Evolutionary conservation across 805 yeast genomes (phyloP), one percentile per base, ranked within the genome.

Genomic region (Wickerhamomyces bovis): DNA sequence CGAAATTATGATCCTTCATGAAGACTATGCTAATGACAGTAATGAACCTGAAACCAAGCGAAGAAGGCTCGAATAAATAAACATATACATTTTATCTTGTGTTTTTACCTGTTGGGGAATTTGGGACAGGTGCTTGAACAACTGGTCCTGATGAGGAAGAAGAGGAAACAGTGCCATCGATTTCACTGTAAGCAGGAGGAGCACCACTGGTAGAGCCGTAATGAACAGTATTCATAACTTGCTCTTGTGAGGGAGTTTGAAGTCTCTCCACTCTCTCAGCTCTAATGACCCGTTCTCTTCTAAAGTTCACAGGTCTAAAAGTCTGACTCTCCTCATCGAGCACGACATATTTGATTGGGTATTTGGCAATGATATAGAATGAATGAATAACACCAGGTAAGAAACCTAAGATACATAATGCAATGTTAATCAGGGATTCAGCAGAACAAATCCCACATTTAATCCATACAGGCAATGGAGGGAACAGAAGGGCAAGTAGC

Each of bases 331-430:
- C 68, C 20, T 54, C 65, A 42, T 62, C 64, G 11, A 33, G 36
- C 18, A 33, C 36, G 3, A 33, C 36, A 33, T 33, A 33, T n/a
- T 5, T 26, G n/a, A 54, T 38, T 10, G 95, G 95, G 60, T 84
- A 84, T 55, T 77, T 72, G 46, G 88, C 79, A 46, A 87, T 85
- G 57, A 87, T 83, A 64, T 85, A 87, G 78, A 87, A 82, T 38
- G 83, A 69, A 58, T 87, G 95, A 50, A 87, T 64, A 33, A 86
- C 73, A 11, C 94, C 95, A 0, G 95, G 95, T 45, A 87, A 59
- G 61, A 73, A 81, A 1, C 95, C 94, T 39, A 87, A 70, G 47
- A 78, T 58, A 63, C 89, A 83, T 26, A 87, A 72, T 7, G 84
- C 79, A 41, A 87, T 70, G 64, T 86, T 87, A 58, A 88, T 83